Base-by-base conservation (phyloP, 805 yeast species). In the Lipomyces japonicus region DNA sequence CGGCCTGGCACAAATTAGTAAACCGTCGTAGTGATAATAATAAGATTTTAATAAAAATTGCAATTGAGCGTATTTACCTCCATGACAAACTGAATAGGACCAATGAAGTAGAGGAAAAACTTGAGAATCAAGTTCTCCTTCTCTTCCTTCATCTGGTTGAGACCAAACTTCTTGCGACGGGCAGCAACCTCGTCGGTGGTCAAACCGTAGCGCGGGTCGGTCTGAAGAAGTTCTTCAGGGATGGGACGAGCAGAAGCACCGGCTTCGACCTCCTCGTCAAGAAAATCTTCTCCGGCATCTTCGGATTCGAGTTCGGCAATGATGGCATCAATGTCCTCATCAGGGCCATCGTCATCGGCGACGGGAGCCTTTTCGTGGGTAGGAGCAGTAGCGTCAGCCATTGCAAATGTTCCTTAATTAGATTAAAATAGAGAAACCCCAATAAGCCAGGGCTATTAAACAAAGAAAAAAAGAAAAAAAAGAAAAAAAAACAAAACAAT, bases 11-110 rank as follows among this genome's bases (percentile, higher is more conserved):
- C 9, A 10, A 19, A 19, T 12, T 12, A 18, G 16, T 9, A 7
- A 39, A 39, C 30, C 16, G 6, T 19, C 7, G 43, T 40, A 28
- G 39, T n/a, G 18, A 28, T 10, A 4, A 9, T 16, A 32, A 30
- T 7, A 42, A 10, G 10, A 23, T 16, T 24, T 22, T 16, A 4
- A 26, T 28, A 42, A 5, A 32, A 12, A 28, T 22, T 23, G 22
- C 39, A 18, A 12, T 22, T 21, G 22, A 24, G 19, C n/a, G 24
- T 18, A 42, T 54, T 19, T 37, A 55, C 59, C 60, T 87, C 95
- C 96, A 87, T 87, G 68, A 87, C 95, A 82, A 88, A 87, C 76
- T 88, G 96, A 71, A 87, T 87, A 62, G 96, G 96, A 75, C 96
- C 96, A 61, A 87, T 84, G 72, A 87, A 87, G 79, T 86, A 87